Base-by-base conservation (phyloP, 2,329 filamentous ascomycete genomes). In the Botrytis squamosa region DNA sequence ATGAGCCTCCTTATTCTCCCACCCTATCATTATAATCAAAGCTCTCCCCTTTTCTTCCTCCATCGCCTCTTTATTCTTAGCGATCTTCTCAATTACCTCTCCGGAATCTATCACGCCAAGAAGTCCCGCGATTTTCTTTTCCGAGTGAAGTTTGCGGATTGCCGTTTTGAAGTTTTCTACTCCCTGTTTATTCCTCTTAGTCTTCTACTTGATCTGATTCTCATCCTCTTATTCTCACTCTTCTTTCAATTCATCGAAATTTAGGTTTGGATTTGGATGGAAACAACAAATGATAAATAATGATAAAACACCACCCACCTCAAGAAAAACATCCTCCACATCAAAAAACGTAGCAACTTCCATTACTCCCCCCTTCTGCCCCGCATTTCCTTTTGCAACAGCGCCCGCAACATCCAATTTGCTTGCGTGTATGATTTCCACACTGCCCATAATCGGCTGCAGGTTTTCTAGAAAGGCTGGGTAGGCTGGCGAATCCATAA, bases 401-500 rank as follows among this genome's bases (percentile, higher is more conserved):
- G 22, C 46, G 8, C 22, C 33, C 4, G 12, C 25, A 6, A 55
- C 33, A 40, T 55, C 60, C 3, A 73, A 65, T 25, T 67, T 55
- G 3, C 46, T 7, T 52, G 76, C 38, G 67, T 80, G 78, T 46
- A 75, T 72, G 10, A 78, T 62, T 16, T 76, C 74, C 8, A 74
- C 52, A 40, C n/a, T 46, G 10, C 69, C 64, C 22, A 76, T 66
- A 22, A 80, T 66, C 0, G 71, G 8, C 3, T 3, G 1, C 16
- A 80, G 42, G 1, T 29, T 42, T 12, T 60, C 9, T 7, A 82
- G 66, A 76, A 86, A 85, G 3, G 83, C 79, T 0, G 52, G 66
- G 79, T 86, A 87, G 36, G 64, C 72, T 14, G 81, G 78, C 0
- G 78, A 79, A 4, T 75, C 63, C 65, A 81, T 81, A 80, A 87